Evolutionary conservation across 352 stramenopile species (phyloP).

Genomic region (Discostella stelligera): DNA sequence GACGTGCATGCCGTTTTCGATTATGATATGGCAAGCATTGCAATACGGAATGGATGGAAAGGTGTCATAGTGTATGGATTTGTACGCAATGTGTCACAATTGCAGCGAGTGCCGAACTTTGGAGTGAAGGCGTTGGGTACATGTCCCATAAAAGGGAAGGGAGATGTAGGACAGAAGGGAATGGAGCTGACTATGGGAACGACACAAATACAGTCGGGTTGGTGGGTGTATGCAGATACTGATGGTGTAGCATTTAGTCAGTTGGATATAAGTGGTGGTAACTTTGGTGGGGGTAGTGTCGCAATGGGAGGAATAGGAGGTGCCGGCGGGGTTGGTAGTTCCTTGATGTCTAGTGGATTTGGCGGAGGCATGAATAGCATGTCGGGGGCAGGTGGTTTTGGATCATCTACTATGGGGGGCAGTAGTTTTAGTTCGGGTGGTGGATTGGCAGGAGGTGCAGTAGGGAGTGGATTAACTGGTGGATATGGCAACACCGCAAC

Average conservation of each 20-base stretch:
- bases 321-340: not conserved
- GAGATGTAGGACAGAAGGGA: slow-evolving; percentile 25
- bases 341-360: slow-evolving; percentile 18
- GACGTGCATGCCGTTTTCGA: slow-evolving; percentile 48
- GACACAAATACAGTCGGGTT: slow-evolving; percentile 31
- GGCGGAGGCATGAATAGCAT: slow-evolving; percentile 2
- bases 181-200: slow-evolving; percentile 22
- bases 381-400: not conserved
- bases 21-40: slow-evolving; percentile 31
- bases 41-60: slow-evolving; percentile 49
- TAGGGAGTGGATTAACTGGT: not conserved
- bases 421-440: not conserved
- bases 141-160: slow-evolving; percentile 40
- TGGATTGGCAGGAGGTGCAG: not conserved
- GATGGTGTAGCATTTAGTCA: slow-evolving; percentile 58
- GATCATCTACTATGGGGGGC: slow-evolving; percentile 1
- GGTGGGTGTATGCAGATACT: slow-evolving; percentile 48
- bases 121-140: slow-evolving; percentile 57
- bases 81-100: slow-evolving; percentile 36
- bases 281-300: slow-evolving; percentile 32
- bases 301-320: not conserved
- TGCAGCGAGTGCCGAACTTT: slow-evolving; percentile 22
- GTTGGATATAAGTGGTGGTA: slow-evolving; percentile 42
- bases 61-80: slow-evolving; percentile 58
- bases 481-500: not conserved